Evolutionary conservation across 164 flowering plant species (phyloP).

Genomic region (Vitis riparia): DNA sequence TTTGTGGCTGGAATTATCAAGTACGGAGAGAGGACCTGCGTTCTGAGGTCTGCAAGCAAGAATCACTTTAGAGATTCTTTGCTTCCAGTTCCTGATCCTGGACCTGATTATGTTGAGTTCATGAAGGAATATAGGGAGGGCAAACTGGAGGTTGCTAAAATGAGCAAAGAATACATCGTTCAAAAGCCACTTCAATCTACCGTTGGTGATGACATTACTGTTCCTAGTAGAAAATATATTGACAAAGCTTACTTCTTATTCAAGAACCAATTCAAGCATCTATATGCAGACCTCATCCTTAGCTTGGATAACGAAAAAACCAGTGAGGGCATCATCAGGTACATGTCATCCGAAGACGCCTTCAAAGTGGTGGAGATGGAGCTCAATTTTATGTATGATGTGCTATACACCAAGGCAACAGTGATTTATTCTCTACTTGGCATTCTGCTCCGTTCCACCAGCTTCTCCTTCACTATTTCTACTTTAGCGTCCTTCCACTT

Average conservation of each 20-base stretch:
- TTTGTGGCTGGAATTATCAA: slow-evolving; percentile 21
- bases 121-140: too few species aligned
- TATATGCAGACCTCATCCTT: slow-evolving; percentile 5
- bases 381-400: slow-evolving; percentile 6
- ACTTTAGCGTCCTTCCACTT: background rate
- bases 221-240: background rate
- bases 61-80: background rate
- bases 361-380: slow-evolving; percentile 2
- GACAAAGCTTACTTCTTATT: slow-evolving; percentile 6
- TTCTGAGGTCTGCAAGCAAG: slow-evolving; percentile 10
- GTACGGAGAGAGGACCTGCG: slow-evolving; percentile 19
- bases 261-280: background rate
- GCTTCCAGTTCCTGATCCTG: background rate
- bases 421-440: slow-evolving; percentile 6
- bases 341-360: background rate
- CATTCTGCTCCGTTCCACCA: slow-evolving; percentile 6
- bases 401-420: slow-evolving; percentile 5
- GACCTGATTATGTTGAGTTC: background rate
- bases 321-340: background rate
- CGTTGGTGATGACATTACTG: too few species aligned
- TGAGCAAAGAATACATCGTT: too few species aligned
- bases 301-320: background rate
- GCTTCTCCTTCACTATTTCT: background rate
- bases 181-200: too few species aligned
- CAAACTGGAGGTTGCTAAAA: too few species aligned